Base-by-base conservation (phyloP, 257 asterid species). In the Capsicum rhomboideum region DNA sequence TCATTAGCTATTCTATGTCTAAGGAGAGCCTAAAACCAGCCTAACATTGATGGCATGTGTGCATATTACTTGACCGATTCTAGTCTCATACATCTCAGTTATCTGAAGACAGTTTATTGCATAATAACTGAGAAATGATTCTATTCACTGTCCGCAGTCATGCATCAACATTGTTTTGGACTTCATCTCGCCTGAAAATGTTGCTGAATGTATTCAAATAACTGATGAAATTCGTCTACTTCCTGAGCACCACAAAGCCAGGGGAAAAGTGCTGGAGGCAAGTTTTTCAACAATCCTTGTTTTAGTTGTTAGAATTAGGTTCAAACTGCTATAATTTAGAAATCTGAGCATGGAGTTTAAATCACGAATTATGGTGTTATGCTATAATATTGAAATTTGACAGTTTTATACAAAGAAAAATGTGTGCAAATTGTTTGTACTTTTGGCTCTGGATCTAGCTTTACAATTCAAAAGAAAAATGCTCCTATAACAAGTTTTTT, bases 101-200 rank as follows among this genome's bases (percentile, higher is more conserved):
- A 40, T 53, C n/a, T 67, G 80, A 54, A n/a, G n/a, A n/a, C n/a
- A n/a, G n/a, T n/a, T n/a, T n/a, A n/a, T n/a, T n/a, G 10, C 31
- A 67, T 26, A 28, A 63, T 58, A 56, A 8, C 80, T 81, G 49
- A 78, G 50, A 37, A 6, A 46, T 20, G 80, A 20, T 78, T 56
- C 11, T 26, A 46, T 61, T 58, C 77, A 18, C 28, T 52, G 71
- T 79, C 88, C 87, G 34, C 96, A 97, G 99, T 91, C 99, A 31
- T 95, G 97, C 59, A 93, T 95, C 78, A 92, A 87, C 80, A 85
- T 95, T 64, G 95, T 92, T 68, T 55, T 95, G 91, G 95, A 95
- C 91, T 97, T 97, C 92, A 89, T 95, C 90, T 97, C 99, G 16
- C 99, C 99, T 12, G 99, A 97, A 90, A 97, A 87, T 88, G 93